phyloP scores from a whole-genome alignment of 1,284 basidiomycete genomes.

The Chiua sp. region DNA sequence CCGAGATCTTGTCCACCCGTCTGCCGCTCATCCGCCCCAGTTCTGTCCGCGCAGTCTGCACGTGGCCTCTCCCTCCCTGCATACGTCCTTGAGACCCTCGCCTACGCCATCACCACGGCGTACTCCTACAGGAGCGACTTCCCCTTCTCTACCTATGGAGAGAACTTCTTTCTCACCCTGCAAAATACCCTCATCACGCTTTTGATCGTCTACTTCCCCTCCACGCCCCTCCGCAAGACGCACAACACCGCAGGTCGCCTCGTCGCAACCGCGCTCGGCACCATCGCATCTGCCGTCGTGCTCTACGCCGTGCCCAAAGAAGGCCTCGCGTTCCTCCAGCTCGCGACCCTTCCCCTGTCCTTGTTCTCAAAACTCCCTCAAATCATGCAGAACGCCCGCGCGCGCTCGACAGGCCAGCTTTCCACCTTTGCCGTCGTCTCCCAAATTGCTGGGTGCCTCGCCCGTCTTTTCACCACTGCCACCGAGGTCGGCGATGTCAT shows the following conservation, averaged over 20 bases:
- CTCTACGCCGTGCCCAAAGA: constrained; percentile 58
- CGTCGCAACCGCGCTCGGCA: constrained; percentile 45
- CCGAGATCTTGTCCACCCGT: neutral
- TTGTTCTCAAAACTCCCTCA: constrained; percentile 89
- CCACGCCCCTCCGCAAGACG: constrained; percentile 32
- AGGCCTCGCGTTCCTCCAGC: constrained; percentile 69
- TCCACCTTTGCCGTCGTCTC: constrained; percentile 88
- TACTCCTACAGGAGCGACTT: constrained; percentile 87
- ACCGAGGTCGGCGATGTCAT: constrained; percentile 85
- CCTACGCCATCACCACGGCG: constrained; percentile 87
- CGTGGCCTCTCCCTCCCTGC: constrained; percentile 83
- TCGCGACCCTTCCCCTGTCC: constrained; percentile 83
- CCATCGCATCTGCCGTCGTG: constrained; percentile 45
- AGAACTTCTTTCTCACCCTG: constrained; percentile 87
- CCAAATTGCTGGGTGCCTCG: constrained; percentile 84
- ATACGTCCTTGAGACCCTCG: constrained; percentile 84
- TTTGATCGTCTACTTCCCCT: constrained; percentile 73
- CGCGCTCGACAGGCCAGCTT: constrained; percentile 86
- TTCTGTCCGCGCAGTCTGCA: constrained; percentile 72
- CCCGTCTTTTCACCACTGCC: constrained; percentile 88
- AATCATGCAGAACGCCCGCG: constrained; percentile 78
- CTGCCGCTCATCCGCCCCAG: constrained; percentile 39
- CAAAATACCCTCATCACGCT: constrained; percentile 86
- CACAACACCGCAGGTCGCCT: constrained; percentile 39
- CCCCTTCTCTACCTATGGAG: constrained; percentile 96